phyloP scores from a whole-genome alignment of 345 rosid species.

The Firmiana major region DNA sequence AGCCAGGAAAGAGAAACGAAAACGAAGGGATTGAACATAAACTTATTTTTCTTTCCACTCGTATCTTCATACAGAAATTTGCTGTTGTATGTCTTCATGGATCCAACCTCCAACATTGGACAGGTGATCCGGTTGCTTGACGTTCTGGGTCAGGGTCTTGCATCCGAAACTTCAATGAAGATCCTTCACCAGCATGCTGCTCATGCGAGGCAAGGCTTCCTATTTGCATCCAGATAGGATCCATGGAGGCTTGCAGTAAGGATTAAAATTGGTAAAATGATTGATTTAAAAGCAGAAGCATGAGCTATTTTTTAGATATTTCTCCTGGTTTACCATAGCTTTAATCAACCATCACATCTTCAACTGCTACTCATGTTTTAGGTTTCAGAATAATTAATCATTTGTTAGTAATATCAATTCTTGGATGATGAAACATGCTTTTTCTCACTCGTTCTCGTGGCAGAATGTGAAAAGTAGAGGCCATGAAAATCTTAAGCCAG shows the following conservation, averaged over 20 bases:
- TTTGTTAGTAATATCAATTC: no score
- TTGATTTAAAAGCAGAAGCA: neutral
- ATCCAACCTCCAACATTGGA: neutral
- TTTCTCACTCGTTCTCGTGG: no score
- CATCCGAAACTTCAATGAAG: neutral
- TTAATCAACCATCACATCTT: no score
- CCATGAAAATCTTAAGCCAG: no score
- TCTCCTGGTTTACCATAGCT: no score
- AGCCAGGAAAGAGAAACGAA: slow-evolving; percentile 45
- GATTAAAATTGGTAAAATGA: neutral
- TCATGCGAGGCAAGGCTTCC: neutral
- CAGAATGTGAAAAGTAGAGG: no score
- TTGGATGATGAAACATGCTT: no score
- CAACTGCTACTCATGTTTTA: no score
- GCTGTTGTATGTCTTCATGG: neutral
- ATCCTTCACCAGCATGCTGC: neutral
- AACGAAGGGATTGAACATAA: slow-evolving; percentile 32
- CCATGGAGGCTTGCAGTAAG: neutral
- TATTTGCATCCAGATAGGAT: neutral
- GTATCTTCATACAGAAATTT: neutral
- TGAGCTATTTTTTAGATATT: no score
- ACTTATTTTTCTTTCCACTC: neutral
- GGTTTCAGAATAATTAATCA: no score
- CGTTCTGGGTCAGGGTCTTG: neutral
- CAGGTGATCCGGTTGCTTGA: neutral